phyloP scores from a whole-genome alignment of 257 asterid genomes.

The Nicotiana knightiana region DNA sequence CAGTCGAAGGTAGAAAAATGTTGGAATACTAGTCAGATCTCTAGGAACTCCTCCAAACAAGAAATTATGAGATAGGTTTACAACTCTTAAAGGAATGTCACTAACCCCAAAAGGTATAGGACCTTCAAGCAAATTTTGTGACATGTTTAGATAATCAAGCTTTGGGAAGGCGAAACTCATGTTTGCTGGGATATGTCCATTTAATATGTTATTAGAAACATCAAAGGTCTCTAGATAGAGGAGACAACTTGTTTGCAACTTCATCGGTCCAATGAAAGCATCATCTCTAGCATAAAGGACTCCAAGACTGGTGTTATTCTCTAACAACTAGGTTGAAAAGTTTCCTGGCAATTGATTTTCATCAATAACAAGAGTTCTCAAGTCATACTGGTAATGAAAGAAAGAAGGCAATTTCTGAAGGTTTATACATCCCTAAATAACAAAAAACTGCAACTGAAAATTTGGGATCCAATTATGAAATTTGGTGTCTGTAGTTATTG shows the following conservation, averaged over 20 bases:
- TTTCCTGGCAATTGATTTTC: not conserved
- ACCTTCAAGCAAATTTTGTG: not conserved
- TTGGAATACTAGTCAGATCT: not conserved
- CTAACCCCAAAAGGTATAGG: not conserved
- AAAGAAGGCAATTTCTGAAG: not conserved
- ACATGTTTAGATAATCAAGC: not conserved
- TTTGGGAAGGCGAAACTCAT: not conserved
- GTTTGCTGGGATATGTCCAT: not conserved
- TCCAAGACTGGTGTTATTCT: not conserved
- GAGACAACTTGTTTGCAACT: not conserved
- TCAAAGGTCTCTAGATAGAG: not conserved
- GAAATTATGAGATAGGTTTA: not conserved
- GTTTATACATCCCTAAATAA: not conserved
- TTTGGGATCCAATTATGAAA: not conserved
- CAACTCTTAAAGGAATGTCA: accelerated
- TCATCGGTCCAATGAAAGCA: not conserved
- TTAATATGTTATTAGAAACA: not conserved
- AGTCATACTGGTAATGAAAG: not conserved
- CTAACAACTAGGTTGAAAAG: not conserved
- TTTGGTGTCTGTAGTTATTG: not conserved
- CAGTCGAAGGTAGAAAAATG: not conserved
- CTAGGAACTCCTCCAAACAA: not conserved
- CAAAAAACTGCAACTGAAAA: not conserved
- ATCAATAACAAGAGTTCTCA: not conserved
- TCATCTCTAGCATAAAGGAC: not conserved